phyloP scores from a whole-genome alignment of 768 basidiomycete genomes.

The Candolleomyces eurysporus region DNA sequence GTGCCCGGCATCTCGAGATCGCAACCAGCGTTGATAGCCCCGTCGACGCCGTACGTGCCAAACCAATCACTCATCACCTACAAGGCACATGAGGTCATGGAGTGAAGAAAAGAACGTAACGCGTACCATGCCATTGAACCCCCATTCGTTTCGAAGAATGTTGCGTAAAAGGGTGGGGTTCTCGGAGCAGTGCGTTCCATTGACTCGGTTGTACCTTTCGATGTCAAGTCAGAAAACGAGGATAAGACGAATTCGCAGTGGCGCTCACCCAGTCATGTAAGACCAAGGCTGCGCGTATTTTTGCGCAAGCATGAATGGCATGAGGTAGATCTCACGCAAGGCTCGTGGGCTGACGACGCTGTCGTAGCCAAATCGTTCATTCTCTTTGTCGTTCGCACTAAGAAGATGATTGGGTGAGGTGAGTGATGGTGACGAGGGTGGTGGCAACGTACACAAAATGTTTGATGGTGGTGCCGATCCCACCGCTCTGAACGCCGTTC shows the following conservation, averaged over 20 bases:
- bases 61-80: conserved; percentile 85
- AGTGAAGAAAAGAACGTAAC: background rate
- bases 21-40: conserved; percentile 69
- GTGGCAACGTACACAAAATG: conserved; percentile 63
- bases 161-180: conserved; percentile 55
- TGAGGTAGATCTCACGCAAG: conserved; percentile 71
- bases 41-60: conserved; percentile 66
- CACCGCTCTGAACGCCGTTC: conserved; percentile 74
- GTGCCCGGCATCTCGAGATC: conserved; percentile 80
- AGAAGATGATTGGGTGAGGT: background rate
- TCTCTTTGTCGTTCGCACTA: conserved; percentile 80
- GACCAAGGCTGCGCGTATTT: conserved; percentile 65
- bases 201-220: conserved; percentile 69
- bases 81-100: background rate
- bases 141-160: conserved; percentile 70
- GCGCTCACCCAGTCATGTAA: conserved; percentile 65
- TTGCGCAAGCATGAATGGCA: conserved; percentile 75
- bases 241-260: background rate
- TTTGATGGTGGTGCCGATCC: conserved; percentile 76
- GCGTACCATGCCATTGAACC: conserved; percentile 57
- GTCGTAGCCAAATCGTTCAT: conserved; percentile 71
- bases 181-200: conserved; percentile 72
- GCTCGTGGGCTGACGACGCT: conserved; percentile 62
- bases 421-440: background rate
- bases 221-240: background rate